These are phyloP conservation scores for Talaromyces sp. DNA, from an alignment of 2,329 filamentous ascomycete genomes.

Conservation along the genomic window DNA sequence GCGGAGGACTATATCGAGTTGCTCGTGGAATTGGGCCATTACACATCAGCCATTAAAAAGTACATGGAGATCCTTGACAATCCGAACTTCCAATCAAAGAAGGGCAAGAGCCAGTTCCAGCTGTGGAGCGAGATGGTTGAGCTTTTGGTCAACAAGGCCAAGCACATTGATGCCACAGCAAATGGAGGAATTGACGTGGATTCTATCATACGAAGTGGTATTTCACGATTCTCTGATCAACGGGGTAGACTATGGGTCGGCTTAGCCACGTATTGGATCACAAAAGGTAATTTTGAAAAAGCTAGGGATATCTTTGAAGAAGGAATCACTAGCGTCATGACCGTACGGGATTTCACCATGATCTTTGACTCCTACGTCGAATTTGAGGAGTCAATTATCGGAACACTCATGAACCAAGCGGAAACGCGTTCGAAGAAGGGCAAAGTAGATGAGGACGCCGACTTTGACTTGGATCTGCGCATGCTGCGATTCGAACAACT, in stretches of 20 bases:
- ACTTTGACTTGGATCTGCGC: slow-evolving; percentile 90
- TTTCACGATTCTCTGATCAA: slow-evolving; percentile 86
- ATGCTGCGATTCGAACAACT: slow-evolving; percentile 98
- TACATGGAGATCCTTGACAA: slow-evolving; percentile 94
- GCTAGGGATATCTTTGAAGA: slow-evolving; percentile 94
- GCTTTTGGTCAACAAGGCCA: slow-evolving; percentile 83
- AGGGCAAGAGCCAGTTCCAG: slow-evolving; percentile 91
- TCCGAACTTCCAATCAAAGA: slow-evolving; percentile 82
- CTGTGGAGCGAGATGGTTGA: slow-evolving; percentile 98
- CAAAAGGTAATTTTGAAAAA: slow-evolving; percentile 84
- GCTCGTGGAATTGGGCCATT: slow-evolving; percentile 72
- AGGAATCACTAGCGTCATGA: slow-evolving; percentile 97
- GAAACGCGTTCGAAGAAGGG: slow-evolving; percentile 75
- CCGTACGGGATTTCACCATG: slow-evolving; percentile 91
- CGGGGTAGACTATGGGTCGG: slow-evolving; percentile 93
- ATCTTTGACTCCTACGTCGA: slow-evolving; percentile 96
- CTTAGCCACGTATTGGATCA: slow-evolving; percentile 94
- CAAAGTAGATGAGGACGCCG: slow-evolving; percentile 72
- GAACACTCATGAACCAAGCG: slow-evolving; percentile 83
- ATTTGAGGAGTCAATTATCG: slow-evolving; percentile 94
- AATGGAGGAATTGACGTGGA: slow-evolving; percentile 86
- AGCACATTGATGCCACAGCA: slow-evolving; percentile 74
- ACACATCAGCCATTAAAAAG: slow-evolving; percentile 83
- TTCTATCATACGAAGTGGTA: slow-evolving; percentile 86
- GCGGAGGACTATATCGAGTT: slow-evolving; percentile 93